These are phyloP conservation scores for Histomonas meleagridis DNA, from an alignment of 208 protist genomes.

Conservation along the genomic window DNA sequence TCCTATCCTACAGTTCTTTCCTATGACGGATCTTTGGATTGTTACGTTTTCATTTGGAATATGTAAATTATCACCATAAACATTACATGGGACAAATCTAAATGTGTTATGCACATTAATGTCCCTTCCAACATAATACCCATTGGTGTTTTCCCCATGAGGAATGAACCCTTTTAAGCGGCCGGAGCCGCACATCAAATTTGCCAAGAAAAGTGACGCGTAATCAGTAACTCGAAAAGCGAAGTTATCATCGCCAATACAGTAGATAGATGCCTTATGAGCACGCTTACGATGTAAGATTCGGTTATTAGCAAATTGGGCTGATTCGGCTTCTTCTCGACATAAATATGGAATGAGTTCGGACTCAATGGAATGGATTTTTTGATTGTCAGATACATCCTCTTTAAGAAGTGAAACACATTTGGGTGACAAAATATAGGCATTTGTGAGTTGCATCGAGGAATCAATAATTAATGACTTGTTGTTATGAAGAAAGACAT, in stretches of 20 bases:
- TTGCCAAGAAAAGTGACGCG: neutral
- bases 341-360: constrained; percentile 22
- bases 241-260: neutral
- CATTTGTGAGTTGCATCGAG: constrained; percentile 9
- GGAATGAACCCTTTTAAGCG: neutral
- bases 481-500: neutral
- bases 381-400: too few species aligned
- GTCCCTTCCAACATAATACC: neutral
- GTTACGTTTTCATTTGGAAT: neutral
- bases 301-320: neutral
- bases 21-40: neutral
- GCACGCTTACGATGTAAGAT: neutral
- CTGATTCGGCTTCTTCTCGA: too few species aligned
- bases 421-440: neutral
- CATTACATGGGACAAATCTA: neutral
- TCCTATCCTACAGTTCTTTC: neutral
- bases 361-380: neutral
- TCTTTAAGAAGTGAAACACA: neutral
- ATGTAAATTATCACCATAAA: neutral
- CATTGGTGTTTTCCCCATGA: neutral
- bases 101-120: neutral
- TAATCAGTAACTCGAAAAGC: neutral
- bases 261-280: neutral
- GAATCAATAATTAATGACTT: neutral
- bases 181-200: neutral